Evolutionary conservation across 345 rosid species (phyloP).

Genomic region (Hirschfeldia incana): DNA sequence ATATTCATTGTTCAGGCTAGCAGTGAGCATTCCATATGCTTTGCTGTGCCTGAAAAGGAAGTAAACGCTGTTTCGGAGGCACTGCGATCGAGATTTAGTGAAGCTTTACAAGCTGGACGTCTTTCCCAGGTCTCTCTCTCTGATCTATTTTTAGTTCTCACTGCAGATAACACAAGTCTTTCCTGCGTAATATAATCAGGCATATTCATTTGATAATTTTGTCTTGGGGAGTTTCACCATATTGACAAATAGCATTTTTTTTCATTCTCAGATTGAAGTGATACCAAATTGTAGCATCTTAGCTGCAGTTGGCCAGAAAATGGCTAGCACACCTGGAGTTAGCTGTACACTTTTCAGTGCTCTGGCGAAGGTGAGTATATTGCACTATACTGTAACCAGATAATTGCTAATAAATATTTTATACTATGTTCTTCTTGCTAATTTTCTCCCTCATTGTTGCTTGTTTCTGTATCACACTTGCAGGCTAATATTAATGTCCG

Average conservation of each 20-base stretch:
- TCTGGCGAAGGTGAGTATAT: conserved; percentile 71
- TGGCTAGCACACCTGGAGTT: conserved; percentile 99
- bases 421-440: neutral
- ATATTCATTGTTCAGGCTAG: conserved; percentile 65
- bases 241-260: conserved; percentile 9
- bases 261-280: conserved; percentile 61
- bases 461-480: conserved; percentile 11
- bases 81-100: conserved; percentile 71
- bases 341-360: conserved; percentile 97
- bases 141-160: neutral
- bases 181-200: neutral
- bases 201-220: neutral
- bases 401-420: neutral
- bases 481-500: conserved; percentile 97
- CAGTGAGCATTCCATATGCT: conserved; percentile 98
- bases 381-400: conserved; percentile 1
- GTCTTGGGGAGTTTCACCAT: neutral
- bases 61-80: conserved; percentile 91
- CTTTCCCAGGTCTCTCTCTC: conserved; percentile 79
- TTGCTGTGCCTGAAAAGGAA: conserved; percentile 98
- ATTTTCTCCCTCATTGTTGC: neutral
- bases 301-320: conserved; percentile 97
- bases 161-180: neutral
- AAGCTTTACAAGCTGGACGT: conserved; percentile 93
- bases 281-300: conserved; percentile 91